Evolutionary conservation across 768 basidiomycete genomes (phyloP), one percentile per base, ranked within the genome.

Genomic region (Boletus vermiculosoides): DNA sequence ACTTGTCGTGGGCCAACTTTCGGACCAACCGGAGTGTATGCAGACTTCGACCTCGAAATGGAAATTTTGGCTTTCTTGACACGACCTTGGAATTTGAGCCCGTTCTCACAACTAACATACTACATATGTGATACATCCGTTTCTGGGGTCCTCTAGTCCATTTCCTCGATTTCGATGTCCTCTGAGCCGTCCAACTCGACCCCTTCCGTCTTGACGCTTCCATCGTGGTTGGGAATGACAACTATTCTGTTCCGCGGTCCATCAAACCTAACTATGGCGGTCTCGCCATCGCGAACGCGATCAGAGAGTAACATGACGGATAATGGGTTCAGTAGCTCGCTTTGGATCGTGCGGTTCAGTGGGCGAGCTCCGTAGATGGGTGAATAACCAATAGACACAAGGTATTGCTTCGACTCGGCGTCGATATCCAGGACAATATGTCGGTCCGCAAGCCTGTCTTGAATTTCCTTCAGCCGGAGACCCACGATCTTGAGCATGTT

Each of bases 341-440:
- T 87, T 74, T 97, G 95, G 62, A 99, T 95, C 5, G 90, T 83
- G 34, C 94, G 83, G 68, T 92, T 92, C 60, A 98, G 81, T 1
- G 96, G 97, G 41, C 96, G 85, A 54, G 95, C 96, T 61, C 96
- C 94, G 67, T 96, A 97, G 20, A 79, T 76, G 1, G 92, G 78
- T 46, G 89, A 89, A 73, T 92, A 94, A 0, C 90, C 92, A 47
- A 84, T 77, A 20, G 87, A 86, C 59, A 81, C 80, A 31, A 94
- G 81, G 67, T 86, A 92, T 53, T 83, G 77, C 73, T 90, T 92
- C 61, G 90, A 86, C 30, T 78, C 83, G n/a, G 80, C 73, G 68
- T 94, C 88, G 37, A 98, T 71, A 50, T 87, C 82, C 33, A 98
- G 76, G 46, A 73, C 83, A 67, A 99, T 88, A 77, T 94, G 95